These are phyloP conservation scores for Paracorniculantispora psalliotae DNA, from an alignment of 2,329 filamentous ascomycete genomes.

Conservation along the genomic window DNA sequence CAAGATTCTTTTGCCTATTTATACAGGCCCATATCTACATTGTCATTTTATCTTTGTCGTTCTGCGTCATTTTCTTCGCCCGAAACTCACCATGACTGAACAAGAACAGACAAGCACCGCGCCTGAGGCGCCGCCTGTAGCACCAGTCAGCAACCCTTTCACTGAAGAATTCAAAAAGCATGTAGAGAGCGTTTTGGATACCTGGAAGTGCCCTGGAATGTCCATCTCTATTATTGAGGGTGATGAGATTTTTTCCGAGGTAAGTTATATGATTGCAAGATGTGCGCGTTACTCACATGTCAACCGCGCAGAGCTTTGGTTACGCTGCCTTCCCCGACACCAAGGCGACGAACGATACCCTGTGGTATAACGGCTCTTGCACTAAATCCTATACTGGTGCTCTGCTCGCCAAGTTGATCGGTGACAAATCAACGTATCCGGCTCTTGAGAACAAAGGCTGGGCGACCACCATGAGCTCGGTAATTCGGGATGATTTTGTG, in stretches of 20 bases:
- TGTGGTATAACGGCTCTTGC: slow-evolving; percentile 46
- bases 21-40: too few relatives aligned
- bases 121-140: too few relatives aligned
- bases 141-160: neutral
- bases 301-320: too few relatives aligned
- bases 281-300: too few relatives aligned
- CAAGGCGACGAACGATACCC: slow-evolving; percentile 36
- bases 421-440: slow-evolving; percentile 27
- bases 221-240: slow-evolving; percentile 42
- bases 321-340: slow-evolving; percentile 24
- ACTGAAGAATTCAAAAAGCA: neutral
- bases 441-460: slow-evolving; percentile 30
- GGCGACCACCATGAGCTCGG: slow-evolving; percentile 35
- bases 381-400: slow-evolving; percentile 48
- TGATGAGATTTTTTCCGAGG: slow-evolving; percentile 33
- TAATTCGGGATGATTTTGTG: slow-evolving; percentile 43
- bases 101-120: too few relatives aligned
- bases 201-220: slow-evolving; percentile 43
- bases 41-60: too few relatives aligned
- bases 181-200: slow-evolving; percentile 11
- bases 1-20: too few relatives aligned
- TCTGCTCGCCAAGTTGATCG: slow-evolving; percentile 39
- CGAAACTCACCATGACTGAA: too few relatives aligned
- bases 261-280: slow-evolving; percentile 17
- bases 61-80: too few relatives aligned